These are phyloP conservation scores for Venturia pyrina DNA, from an alignment of 2,329 filamentous ascomycete genomes.

Conservation along the genomic window DNA sequence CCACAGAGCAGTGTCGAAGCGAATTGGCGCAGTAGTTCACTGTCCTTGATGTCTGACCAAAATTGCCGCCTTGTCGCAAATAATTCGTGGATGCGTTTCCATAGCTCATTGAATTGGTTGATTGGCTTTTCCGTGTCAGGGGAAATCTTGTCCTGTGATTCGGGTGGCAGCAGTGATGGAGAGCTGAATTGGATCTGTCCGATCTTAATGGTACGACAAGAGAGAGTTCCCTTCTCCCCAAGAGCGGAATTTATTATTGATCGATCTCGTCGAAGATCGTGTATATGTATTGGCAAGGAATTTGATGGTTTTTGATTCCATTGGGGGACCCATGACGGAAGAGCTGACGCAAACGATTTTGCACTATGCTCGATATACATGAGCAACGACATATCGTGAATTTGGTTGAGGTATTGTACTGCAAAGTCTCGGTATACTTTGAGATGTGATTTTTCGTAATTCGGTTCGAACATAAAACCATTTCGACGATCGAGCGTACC, in stretches of 20 bases:
- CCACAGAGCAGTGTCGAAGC: neutral
- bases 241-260: neutral
- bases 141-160: neutral
- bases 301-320: neutral
- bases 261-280: neutral
- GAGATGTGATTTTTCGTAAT: neutral
- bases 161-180: neutral
- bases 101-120: neutral
- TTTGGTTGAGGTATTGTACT: neutral
- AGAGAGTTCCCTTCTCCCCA: neutral
- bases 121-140: neutral
- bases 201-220: neutral
- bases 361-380: neutral
- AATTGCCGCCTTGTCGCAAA: neutral
- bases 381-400: neutral
- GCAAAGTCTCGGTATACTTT: neutral
- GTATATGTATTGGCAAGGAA: neutral
- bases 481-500: neutral
- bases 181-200: neutral
- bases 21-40: conserved; percentile 4
- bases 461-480: neutral
- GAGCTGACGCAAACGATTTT: neutral
- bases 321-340: neutral
- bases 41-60: conserved; percentile 3
- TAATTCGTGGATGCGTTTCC: neutral